Evolutionary conservation across 1,139 yeast species (phyloP).

Genomic region (Pichia sp.): DNA sequence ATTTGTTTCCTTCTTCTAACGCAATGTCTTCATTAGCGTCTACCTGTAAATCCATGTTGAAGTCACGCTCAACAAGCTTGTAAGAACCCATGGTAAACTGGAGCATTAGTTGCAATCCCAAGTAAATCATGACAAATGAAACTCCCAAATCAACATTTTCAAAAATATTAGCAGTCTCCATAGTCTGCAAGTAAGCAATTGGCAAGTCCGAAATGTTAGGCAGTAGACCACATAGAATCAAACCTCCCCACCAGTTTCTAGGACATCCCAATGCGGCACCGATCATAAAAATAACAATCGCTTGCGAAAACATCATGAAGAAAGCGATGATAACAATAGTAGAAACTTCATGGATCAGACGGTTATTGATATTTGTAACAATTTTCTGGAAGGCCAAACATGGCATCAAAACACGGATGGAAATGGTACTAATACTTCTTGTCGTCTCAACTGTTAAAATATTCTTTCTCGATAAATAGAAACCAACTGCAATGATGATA

Average conservation of each 20-base stretch:
- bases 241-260: conserved; percentile 72
- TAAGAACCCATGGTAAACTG: conserved; percentile 77
- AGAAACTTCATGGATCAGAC: conserved; percentile 71
- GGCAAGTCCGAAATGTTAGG: conserved; percentile 86
- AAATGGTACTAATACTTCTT: conserved; percentile 63
- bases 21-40: background rate
- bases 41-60: conserved; percentile 32
- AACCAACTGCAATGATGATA: conserved; percentile 67
- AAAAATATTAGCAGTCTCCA: conserved; percentile 53
- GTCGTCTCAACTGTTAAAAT: conserved; percentile 68
- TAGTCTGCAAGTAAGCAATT: conserved; percentile 78
- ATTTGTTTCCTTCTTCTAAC: background rate
- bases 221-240: conserved; percentile 66
- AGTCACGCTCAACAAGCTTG: conserved; percentile 65
- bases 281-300: conserved; percentile 31
- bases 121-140: conserved; percentile 76
- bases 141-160: conserved; percentile 74
- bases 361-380: conserved; percentile 59
- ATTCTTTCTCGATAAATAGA: conserved; percentile 54
- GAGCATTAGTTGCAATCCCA: conserved; percentile 61
- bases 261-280: conserved; percentile 37
- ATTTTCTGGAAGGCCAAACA: conserved; percentile 73
- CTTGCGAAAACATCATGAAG: conserved; percentile 47
- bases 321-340: conserved; percentile 60
- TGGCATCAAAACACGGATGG: conserved; percentile 69